These are phyloP conservation scores for Galium porrigens DNA, from an alignment of 305 asterid species.

Conservation along the genomic window DNA sequence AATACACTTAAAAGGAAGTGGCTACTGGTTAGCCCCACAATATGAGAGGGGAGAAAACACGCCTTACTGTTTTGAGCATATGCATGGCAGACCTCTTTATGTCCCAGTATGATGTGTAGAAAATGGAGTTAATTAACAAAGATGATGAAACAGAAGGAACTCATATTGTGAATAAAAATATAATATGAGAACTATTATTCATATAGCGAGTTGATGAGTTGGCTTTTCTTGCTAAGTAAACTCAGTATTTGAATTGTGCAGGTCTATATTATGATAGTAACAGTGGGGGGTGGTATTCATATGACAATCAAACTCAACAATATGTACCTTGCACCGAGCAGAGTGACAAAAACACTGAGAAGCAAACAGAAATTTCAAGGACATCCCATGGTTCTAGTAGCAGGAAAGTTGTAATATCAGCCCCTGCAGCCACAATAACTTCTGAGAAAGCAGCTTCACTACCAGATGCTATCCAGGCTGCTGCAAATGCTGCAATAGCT, in stretches of 20 bases:
- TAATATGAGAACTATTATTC: neutral
- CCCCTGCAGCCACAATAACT: conserved; percentile 77
- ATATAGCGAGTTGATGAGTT: neutral
- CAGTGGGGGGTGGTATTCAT: conserved; percentile 82
- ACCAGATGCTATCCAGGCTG: conserved; percentile 95
- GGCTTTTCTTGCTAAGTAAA: neutral
- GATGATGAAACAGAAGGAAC: neutral
- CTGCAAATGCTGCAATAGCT: conserved; percentile 90
- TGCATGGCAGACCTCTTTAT: neutral
- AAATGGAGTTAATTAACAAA: neutral
- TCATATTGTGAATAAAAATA: neutral
- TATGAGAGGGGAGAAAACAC: neutral
- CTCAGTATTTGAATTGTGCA: conserved; percentile 20
- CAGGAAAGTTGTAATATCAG: conserved; percentile 73
- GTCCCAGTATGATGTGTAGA: neutral
- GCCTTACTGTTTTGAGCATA: neutral
- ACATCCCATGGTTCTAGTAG: conserved; percentile 40
- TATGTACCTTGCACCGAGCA: conserved; percentile 68
- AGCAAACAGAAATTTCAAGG: conserved; percentile 40
- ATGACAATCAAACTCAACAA: conserved; percentile 68
- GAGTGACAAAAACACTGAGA: conserved; percentile 50
- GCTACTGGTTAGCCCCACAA: neutral
- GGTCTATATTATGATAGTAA: conserved; percentile 92
- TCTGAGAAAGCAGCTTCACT: conserved; percentile 69
- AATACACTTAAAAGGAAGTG: neutral